Conservation (phyloP, 208 protist genomes). For the Kentomonas sorsogonicus region DNA sequence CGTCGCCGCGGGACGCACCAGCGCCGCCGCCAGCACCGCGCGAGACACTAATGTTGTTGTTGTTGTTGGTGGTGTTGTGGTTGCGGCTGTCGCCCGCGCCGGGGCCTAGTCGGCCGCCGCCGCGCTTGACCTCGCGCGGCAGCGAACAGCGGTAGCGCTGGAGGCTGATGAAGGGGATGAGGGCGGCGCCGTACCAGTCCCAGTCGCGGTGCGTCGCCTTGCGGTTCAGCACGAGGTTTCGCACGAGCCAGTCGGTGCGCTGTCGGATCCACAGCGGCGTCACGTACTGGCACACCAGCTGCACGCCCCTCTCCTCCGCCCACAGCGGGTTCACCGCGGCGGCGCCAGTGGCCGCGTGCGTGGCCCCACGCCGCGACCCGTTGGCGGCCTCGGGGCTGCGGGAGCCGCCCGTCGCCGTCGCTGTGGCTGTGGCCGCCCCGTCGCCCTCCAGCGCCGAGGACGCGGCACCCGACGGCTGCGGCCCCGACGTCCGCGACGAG, state of each 20-base stretch:
- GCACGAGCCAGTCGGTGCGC: slow-evolving; percentile 24
- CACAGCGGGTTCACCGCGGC: too few species aligned
- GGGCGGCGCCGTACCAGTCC: slow-evolving; percentile 17
- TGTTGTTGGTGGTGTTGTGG: too few species aligned
- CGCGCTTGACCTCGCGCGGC: slow-evolving; percentile 2
- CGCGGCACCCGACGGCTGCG: not conserved
- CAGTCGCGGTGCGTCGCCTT: slow-evolving; percentile 17
- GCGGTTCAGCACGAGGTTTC: slow-evolving; percentile 11
- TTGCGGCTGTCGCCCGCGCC: too few species aligned
- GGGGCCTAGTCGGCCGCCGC: not conserved
- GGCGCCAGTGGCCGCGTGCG: too few species aligned
- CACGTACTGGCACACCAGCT: too few species aligned
- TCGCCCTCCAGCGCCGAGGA: not conserved
- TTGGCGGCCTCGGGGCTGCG: too few species aligned
- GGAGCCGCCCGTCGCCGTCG: not conserved
- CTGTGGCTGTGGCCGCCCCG: not conserved
- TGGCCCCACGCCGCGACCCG: too few species aligned
- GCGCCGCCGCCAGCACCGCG: too few species aligned
- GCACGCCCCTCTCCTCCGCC: too few species aligned
- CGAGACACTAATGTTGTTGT: too few species aligned
- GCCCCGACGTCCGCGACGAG: not conserved
- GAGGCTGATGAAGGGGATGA: slow-evolving; percentile 21
- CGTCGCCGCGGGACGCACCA: too few species aligned
- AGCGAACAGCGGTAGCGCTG: slow-evolving; percentile 11
- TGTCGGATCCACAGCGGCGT: slow-evolving; percentile 28